Conservation (phyloP, 305 asterid genomes). For the Lippia alba region DNA sequence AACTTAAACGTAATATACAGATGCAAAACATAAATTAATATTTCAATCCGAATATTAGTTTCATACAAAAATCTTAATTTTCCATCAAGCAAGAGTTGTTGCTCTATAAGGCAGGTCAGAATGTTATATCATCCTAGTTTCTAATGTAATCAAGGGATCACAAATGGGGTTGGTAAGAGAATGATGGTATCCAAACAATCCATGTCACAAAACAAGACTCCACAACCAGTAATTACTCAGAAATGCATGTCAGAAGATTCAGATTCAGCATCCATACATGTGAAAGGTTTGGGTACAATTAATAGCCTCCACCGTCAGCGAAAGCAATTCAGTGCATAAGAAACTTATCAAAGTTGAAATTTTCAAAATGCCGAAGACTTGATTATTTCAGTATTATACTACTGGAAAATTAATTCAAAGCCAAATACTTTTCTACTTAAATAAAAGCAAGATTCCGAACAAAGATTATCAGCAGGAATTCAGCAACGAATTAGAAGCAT, state of each 20-base stretch:
- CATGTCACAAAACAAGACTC: not conserved
- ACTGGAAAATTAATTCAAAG: not conserved
- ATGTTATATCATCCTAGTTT: not conserved
- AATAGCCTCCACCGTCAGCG: not conserved
- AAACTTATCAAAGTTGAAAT: slow-evolving; percentile 6
- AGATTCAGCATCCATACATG: not conserved
- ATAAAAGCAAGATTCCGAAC: not conserved
- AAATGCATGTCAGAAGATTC: not conserved
- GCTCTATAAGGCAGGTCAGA: slow-evolving; percentile 19
- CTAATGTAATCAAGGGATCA: not conserved
- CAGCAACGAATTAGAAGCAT: slow-evolving; percentile 22
- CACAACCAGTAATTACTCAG: slow-evolving; percentile 6
- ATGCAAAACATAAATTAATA: slow-evolving; percentile 3
- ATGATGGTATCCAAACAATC: not conserved
- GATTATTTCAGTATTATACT: not conserved
- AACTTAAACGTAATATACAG: slow-evolving; percentile 18
- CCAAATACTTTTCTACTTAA: not conserved
- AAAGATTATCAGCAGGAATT: slow-evolving; percentile 13
- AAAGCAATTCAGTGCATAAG: slow-evolving; percentile 4
- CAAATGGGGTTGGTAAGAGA: slow-evolving; percentile 3
- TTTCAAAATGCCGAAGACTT: not conserved
- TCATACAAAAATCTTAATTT: slow-evolving; percentile 7
- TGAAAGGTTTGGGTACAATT: not conserved
- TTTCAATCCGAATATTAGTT: not conserved
- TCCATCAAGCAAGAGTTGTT: slow-evolving; percentile 6